Conservation (phyloP, 768 basidiomycete genomes). For the Leucocoprinus sp. region DNA sequence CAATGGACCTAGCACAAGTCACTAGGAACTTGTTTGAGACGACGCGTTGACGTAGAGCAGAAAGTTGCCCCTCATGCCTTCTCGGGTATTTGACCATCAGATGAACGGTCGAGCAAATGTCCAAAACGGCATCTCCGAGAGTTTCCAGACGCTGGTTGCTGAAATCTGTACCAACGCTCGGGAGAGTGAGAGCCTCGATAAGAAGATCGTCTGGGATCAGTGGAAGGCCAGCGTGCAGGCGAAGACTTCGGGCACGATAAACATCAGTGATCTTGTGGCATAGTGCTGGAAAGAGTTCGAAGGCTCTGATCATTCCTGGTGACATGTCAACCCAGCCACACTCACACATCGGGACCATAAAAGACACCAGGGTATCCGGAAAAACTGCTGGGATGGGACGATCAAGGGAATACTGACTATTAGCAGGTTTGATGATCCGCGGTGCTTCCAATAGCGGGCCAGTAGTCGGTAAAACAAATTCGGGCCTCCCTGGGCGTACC, state of each 20-base stretch:
- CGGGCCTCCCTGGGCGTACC: slow-evolving; percentile 39
- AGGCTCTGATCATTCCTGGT: slow-evolving; percentile 37
- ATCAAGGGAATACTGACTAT: slow-evolving; percentile 29
- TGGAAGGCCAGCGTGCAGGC: slow-evolving; percentile 51
- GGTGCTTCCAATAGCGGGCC: slow-evolving; percentile 58
- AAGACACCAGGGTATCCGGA: slow-evolving; percentile 1
- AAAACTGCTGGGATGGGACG: not conserved
- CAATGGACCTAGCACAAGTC: slow-evolving; percentile 52
- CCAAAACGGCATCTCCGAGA: slow-evolving; percentile 76
- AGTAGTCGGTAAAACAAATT: slow-evolving; percentile 37
- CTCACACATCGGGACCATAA: slow-evolving; percentile 31
- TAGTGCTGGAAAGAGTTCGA: slow-evolving; percentile 56
- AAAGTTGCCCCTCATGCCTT: slow-evolving; percentile 79
- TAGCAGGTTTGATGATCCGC: slow-evolving; percentile 32
- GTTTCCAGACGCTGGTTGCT: slow-evolving; percentile 86
- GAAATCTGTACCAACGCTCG: slow-evolving; percentile 51
- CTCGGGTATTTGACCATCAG: slow-evolving; percentile 69
- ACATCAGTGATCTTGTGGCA: slow-evolving; percentile 57
- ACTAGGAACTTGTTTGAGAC: slow-evolving; percentile 70
- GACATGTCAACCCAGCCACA: slow-evolving; percentile 53
- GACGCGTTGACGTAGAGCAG: slow-evolving; percentile 49
- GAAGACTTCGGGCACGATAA: slow-evolving; percentile 49
- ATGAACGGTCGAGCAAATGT: slow-evolving; percentile 68
- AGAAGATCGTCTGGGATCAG: slow-evolving; percentile 48
- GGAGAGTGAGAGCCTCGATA: slow-evolving; percentile 71